Conservation (phyloP, 2,329 filamentous ascomycete species). For the Raffaelea arxii region DNA sequence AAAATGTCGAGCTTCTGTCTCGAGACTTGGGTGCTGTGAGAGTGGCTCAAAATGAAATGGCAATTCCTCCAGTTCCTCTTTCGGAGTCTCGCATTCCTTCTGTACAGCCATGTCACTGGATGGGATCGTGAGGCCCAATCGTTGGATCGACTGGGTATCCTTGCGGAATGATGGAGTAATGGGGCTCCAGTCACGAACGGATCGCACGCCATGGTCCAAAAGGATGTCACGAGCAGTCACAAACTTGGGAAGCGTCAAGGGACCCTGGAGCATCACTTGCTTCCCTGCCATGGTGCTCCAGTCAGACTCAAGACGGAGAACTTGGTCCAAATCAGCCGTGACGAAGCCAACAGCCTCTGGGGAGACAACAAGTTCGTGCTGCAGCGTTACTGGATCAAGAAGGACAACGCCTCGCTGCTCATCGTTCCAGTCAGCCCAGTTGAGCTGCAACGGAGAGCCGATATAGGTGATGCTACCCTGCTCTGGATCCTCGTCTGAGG, state of each 20-base stretch:
- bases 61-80: too few relatives aligned
- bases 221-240: constrained; percentile 18
- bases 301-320: constrained; percentile 14
- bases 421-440: constrained; percentile 22
- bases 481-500: constrained; percentile 6
- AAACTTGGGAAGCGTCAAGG: constrained; percentile 17
- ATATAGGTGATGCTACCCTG: constrained; percentile 21
- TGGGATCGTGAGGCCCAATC: too few relatives aligned
- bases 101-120: too few relatives aligned
- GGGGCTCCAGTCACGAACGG: constrained; percentile 18
- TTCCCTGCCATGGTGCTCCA: constrained; percentile 14
- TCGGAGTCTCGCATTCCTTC: too few relatives aligned
- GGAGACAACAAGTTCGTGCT: constrained; percentile 18
- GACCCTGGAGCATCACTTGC: constrained; percentile 22
- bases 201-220: constrained; percentile 17
- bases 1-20: too few relatives aligned
- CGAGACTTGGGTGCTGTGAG: too few relatives aligned
- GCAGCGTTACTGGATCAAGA: constrained; percentile 19
- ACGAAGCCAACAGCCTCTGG: constrained; percentile 19
- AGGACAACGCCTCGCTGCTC: constrained; percentile 19
- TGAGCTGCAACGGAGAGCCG: constrained; percentile 21
- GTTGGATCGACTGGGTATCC: too few relatives aligned
- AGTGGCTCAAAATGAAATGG: too few relatives aligned
- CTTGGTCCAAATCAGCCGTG: constrained; percentile 13
- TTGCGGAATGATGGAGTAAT: constrained; percentile 8